These are phyloP conservation scores for Hevea brasiliensis DNA, from an alignment of 345 rosid genomes.

Conservation along the genomic window DNA sequence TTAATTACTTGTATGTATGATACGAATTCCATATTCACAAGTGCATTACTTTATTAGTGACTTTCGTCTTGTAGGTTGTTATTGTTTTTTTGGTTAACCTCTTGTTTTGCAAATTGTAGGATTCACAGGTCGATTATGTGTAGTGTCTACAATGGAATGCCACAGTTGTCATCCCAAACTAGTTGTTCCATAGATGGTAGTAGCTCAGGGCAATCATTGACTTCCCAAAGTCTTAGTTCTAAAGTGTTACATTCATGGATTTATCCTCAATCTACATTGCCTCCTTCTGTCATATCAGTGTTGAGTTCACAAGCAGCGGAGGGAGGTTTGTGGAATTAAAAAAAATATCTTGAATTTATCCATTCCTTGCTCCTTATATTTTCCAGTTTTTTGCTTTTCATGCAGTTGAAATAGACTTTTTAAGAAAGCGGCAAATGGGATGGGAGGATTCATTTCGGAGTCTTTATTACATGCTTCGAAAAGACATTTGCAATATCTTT, in stretches of 20 bases:
- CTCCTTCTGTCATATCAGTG: conserved; percentile 64
- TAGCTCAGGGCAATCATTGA: conserved; percentile 37
- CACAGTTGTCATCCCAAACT: conserved; percentile 34
- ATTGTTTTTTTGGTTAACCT: conserved; percentile 11
- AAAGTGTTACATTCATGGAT: conserved; percentile 81
- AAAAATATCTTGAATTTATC: not conserved
- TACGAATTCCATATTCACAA: not conserved
- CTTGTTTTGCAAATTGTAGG: conserved; percentile 47
- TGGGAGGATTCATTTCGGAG: conserved; percentile 96
- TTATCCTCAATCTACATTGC: conserved; percentile 84
- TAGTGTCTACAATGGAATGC: conserved; percentile 49
- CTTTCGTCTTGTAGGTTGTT: not conserved
- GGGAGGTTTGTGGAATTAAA: conserved; percentile 53
- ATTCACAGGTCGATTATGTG: conserved; percentile 57
- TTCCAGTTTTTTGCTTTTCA: conserved; percentile 23
- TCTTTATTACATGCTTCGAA: conserved; percentile 80
- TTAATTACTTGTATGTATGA: too few species aligned
- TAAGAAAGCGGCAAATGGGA: conserved; percentile 55
- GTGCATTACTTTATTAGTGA: not conserved
- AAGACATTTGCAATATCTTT: conserved; percentile 64
- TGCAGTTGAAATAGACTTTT: conserved; percentile 62
- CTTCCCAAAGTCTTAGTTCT: conserved; percentile 46
- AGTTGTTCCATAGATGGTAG: conserved; percentile 30
- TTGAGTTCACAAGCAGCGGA: conserved; percentile 54
- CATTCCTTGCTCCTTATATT: conserved; percentile 13